phyloP scores from a whole-genome alignment of 2,329 filamentous ascomycete species.

The Colletotrichum magnum region DNA sequence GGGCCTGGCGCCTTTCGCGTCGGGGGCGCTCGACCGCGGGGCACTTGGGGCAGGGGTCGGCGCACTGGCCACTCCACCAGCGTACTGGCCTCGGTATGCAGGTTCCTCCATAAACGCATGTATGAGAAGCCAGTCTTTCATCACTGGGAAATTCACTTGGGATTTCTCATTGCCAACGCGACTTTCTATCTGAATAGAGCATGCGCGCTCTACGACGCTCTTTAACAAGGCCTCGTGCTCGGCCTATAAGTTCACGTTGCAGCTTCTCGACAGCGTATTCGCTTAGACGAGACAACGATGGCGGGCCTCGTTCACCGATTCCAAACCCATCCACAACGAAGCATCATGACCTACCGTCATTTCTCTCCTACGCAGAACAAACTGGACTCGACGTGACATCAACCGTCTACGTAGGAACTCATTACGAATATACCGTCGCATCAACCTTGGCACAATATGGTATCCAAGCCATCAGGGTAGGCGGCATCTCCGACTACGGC shows the following conservation, averaged over 20 bases:
- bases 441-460: slow-evolving; percentile 70
- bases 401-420: slow-evolving; percentile 78
- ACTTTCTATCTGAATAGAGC: background rate
- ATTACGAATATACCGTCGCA: slow-evolving; percentile 81
- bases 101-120: background rate
- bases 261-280: slow-evolving; percentile 17
- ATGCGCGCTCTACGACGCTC: slow-evolving; percentile 23
- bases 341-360: slow-evolving; percentile 76
- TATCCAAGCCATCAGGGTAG: slow-evolving; percentile 76
- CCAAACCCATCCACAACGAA: slow-evolving; percentile 62
- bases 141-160: background rate
- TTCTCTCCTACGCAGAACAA: slow-evolving; percentile 73
- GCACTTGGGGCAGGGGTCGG: background rate
- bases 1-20: background rate
- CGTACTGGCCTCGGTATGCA: too few relatives aligned
- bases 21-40: slow-evolving; percentile 3
- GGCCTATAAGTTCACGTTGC: too few relatives aligned
- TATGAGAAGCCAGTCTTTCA: background rate
- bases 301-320: slow-evolving; percentile 50
- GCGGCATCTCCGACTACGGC: slow-evolving; percentile 76
- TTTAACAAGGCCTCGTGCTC: slow-evolving; percentile 6
- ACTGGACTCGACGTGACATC: slow-evolving; percentile 67
- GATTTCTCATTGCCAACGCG: background rate
- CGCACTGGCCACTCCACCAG: slow-evolving; percentile 8
- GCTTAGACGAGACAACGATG: slow-evolving; percentile 3